Evolutionary conservation across 2,329 filamentous ascomycete genomes (phyloP).

Genomic region (Chaetomiaceae sp.): DNA sequence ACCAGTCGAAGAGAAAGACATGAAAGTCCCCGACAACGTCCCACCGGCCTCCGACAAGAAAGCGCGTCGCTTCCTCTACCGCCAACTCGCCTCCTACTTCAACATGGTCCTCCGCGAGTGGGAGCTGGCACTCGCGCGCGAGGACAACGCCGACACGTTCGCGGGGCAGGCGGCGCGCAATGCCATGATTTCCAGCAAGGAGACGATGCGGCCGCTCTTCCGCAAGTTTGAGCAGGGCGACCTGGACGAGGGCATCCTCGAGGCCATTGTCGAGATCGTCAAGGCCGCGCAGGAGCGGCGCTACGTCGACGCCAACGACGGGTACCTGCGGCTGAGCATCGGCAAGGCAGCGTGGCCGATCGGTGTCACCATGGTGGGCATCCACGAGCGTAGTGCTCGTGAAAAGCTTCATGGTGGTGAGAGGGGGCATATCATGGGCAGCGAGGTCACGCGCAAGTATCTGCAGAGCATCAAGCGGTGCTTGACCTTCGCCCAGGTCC

Average conservation of each 20-base stretch:
- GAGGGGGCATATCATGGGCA: slow-evolving; percentile 93
- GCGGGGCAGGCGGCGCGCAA: slow-evolving; percentile 77
- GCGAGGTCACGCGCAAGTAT: slow-evolving; percentile 92
- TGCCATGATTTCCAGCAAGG: slow-evolving; percentile 80
- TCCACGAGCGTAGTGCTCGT: slow-evolving; percentile 91
- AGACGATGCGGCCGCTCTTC: slow-evolving; percentile 87
- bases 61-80: slow-evolving; percentile 67
- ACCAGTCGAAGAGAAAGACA: slow-evolving; percentile 77
- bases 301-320: slow-evolving; percentile 96
- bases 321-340: slow-evolving; percentile 87
- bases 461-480: slow-evolving; percentile 97
- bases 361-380: slow-evolving; percentile 99
- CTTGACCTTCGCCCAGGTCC: slow-evolving; percentile 90
- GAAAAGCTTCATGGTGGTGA: slow-evolving; percentile 90
- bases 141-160: slow-evolving; percentile 59
- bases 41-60: slow-evolving; percentile 58
- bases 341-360: slow-evolving; percentile 98
- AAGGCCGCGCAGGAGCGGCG: slow-evolving; percentile 81
- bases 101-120: slow-evolving; percentile 92
- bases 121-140: slow-evolving; percentile 69
- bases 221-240: slow-evolving; percentile 80
- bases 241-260: slow-evolving; percentile 71
- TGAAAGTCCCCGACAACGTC: slow-evolving; percentile 69
- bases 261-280: slow-evolving; percentile 86
- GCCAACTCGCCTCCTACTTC: slow-evolving; percentile 92